Evolutionary conservation across 257 asterid genomes (phyloP), one percentile per base, ranked within the genome.

Genomic region (Jacaranda mimosifolia): DNA sequence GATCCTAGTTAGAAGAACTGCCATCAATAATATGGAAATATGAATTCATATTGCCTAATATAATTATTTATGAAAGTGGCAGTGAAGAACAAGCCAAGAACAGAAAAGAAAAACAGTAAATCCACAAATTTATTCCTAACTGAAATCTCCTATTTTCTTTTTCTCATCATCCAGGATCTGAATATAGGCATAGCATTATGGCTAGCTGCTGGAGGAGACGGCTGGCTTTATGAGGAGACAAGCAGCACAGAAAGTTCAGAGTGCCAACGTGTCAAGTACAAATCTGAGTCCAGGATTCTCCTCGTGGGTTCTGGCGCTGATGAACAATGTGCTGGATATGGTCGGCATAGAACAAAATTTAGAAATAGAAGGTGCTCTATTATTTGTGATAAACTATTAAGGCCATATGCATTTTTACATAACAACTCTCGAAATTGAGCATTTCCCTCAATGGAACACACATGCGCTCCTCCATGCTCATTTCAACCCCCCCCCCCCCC

Each of bases 291-390:
- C 68, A 88, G 96, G 87, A 85, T 93, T 88, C 97, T 95, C 11
- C 83, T 95, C 62, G 96, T 91, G 82, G 99, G 99, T 75, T 77
- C 99, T 81, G 99, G 99, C 74, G 99, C 99, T 62, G 99, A 95
- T 63, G 99, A 95, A 73, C 99, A 95, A 67, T 95, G 99, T 87
- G 99, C 98, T 49, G 99, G 99, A 65, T 93, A 95, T 85, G 99
- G 99, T 67, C 97, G 99, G 65, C 98, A 95, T 70, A 91, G 75
- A 88, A 95, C 99, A 64, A 95, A 90, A 84, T 95, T 82, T 83
- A 88, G 92, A 87, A 84, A 88, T 49, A 89, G 84, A 85, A 93
- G 98, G 98, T 93, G 70, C 48, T 62, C 55, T 53, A 63, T 74
- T 39, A 35, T 49, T 39, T 32, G 15, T n/a, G 11, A 48, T 51